Evolutionary conservation across 495 filamentous ascomycete species (phyloP), one percentile per base, ranked within the genome.

Genomic region (Aspergillus sclerotioniger): DNA sequence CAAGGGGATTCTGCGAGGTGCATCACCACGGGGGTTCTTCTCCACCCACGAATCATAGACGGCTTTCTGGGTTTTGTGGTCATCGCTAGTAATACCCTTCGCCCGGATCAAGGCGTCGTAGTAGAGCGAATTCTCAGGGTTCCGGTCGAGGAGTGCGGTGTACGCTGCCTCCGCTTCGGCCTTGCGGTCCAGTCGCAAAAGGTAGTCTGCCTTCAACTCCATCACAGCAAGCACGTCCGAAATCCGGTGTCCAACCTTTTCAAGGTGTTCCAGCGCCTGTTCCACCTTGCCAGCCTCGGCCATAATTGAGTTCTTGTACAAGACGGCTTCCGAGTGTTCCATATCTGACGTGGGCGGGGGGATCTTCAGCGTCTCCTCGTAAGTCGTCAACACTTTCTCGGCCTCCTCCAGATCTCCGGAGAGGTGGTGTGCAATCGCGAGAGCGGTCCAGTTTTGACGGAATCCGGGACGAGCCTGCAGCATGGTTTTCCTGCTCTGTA

Each of bases 271-370:
- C 69, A 99, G 69, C 16, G 94, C 94, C 63, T 86, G 80, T 64
- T 91, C 82, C 16, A 82, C 77, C 45, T 98, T 85, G 10, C 91
- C 91, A 28, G 78, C 77, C 70, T 97, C 95, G 31, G 90, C 91
- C 69, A 99, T 96, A 58, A 99, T 88, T 17, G 82, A 81, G 70
- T 98, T 99, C 75, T 96, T 97, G 76, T 99, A 99, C 70, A 99
- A 79, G 13, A 89, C 79, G 19, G 94, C 93, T 73, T 99, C 94
- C n/a, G 91, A 91, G 70, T 99, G 90, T 68, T 99, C 94, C 70
- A 87, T 82, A 71, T 99, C 94, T 16, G 82, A 78, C 62, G 88
- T 87, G 7, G 85, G 81, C 12, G 91, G 89, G 1, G 85, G 76
- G 10, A 78, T 77, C 73, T 92, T 94, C 58, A 99, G 62, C 2